Base-by-base conservation (phyloP, 2,329 filamentous ascomycete species). In the Aspergillus niger region DNA sequence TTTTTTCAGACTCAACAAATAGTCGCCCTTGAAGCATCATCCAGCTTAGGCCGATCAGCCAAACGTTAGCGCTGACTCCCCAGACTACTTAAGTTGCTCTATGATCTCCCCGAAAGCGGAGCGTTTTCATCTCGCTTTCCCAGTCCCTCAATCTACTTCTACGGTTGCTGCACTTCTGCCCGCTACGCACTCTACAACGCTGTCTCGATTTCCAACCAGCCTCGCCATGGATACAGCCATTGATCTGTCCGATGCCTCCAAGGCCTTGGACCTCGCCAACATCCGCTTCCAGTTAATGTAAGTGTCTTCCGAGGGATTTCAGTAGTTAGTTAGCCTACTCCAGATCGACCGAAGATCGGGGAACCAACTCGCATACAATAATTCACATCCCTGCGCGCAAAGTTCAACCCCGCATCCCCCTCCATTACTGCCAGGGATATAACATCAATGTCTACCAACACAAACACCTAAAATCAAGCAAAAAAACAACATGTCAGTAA, bases 201-300 rank as follows among this genome's bases (percentile, higher is more conserved):
- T 3, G 10, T 8, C 5, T 8, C 41, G 20, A 17, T 41, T 3
- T 20, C 13, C 32, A 20, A 22, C 17, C 13, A 32, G 26, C 39
- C 15, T 30, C 70, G 78, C 65, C 57, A 99, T 99, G 95, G 95
- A 99, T 76, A 84, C 91, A 17, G 87, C 92, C 51, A 92, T 98
- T 72, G 92, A 97, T 76, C 86, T 97, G 63, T 91, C 88, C 41
- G 91, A 98, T 78, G 86, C 89, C 72, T 86, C 87, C 67, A 91
- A 91, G 81, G 93, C 94, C 15, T 82, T 99, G 70, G 93, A 98
- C 75, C 85, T 99, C 52, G 85, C 87, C 64, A 92, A 95, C 74
- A 99, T 98, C 75, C 91, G 95, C 65, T 96, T 92, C 78, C 92
- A 97, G 77, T 81, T 97, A 64, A 96, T 97, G 93, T 96, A 79